Evolutionary conservation across 2,329 filamentous ascomycete genomes (phyloP).

Genomic region (Cordyceps militaris): DNA sequence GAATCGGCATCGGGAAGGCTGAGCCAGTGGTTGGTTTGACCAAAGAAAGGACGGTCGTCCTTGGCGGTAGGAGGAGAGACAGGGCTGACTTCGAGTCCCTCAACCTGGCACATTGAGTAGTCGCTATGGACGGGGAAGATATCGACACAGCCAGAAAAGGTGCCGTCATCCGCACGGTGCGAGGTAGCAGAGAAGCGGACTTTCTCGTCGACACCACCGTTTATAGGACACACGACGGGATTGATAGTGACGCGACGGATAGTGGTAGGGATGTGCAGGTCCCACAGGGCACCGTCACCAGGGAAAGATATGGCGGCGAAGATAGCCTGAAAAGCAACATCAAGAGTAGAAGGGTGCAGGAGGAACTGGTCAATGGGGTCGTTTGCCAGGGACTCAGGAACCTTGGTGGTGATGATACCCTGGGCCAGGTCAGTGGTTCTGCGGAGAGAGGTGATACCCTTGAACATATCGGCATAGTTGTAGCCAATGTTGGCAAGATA

Average conservation of each 20-base stretch:
- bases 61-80: conserved; percentile 10
- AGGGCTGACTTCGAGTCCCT: conserved; percentile 12
- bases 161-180: conserved; percentile 7
- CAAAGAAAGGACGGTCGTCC: conserved; percentile 12
- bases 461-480: conserved; percentile 18
- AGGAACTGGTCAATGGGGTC: conserved; percentile 15
- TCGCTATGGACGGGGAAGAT: conserved; percentile 10
- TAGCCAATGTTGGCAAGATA: conserved; percentile 18
- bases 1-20: conserved; percentile 9
- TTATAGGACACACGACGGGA: conserved; percentile 11
- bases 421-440: conserved; percentile 10
- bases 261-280: conserved; percentile 24
- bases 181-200: conserved; percentile 11
- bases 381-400: conserved; percentile 7
- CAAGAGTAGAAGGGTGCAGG: conserved; percentile 29
- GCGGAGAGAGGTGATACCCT: conserved; percentile 14
- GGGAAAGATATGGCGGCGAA: conserved; percentile 28
- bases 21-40: conserved; percentile 11
- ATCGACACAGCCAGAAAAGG: conserved; percentile 11
- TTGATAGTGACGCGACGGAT: conserved; percentile 19
- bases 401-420: conserved; percentile 15
- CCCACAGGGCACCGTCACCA: conserved; percentile 26
- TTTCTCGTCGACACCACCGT: conserved; percentile 9
- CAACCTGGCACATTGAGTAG: conserved; percentile 8
- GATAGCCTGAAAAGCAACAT: conserved; percentile 29